These are phyloP conservation scores for Rhamnella rubrinervis DNA, from an alignment of 331 rosid genomes.

Conservation along the genomic window DNA sequence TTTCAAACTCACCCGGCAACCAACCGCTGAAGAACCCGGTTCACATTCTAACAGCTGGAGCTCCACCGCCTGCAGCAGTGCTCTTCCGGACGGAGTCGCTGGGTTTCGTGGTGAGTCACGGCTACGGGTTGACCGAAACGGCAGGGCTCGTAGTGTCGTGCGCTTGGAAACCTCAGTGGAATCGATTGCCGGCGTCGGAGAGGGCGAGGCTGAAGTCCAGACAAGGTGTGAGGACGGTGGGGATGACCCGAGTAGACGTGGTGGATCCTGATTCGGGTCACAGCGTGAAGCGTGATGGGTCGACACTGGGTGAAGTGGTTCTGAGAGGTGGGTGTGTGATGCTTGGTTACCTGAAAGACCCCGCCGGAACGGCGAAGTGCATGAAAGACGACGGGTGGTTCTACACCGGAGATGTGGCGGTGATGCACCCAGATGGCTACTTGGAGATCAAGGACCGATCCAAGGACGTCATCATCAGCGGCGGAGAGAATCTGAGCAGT, in stretches of 20 bases:
- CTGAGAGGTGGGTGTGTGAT: constrained; percentile 45
- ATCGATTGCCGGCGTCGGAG: constrained; percentile 42
- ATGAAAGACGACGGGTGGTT: constrained; percentile 44
- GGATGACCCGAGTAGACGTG: constrained; percentile 41
- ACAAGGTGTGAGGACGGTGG: constrained; percentile 55
- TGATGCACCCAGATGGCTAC: constrained; percentile 58
- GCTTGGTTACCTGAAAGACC: constrained; percentile 63
- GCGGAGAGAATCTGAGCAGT: constrained; percentile 76
- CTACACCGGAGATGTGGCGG: constrained; percentile 52
- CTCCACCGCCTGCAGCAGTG: constrained; percentile 51
- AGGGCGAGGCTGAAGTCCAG: constrained; percentile 52
- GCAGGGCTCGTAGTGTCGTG: constrained; percentile 46
- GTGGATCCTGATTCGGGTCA: constrained; percentile 29
- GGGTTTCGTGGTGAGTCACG: constrained; percentile 55
- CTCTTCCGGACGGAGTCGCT: constrained; percentile 37
- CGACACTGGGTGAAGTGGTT: constrained; percentile 40
- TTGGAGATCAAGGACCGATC: constrained; percentile 66
- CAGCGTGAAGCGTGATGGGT: constrained; percentile 47
- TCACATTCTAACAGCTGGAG: constrained; percentile 48
- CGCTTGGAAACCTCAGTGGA: constrained; percentile 58
- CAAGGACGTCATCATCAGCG: constrained; percentile 65
- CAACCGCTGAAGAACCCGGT: constrained; percentile 33
- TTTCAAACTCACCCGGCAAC: constrained; percentile 11
- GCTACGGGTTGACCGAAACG: constrained; percentile 61
- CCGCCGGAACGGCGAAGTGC: constrained; percentile 24